Base-by-base conservation (phyloP, 768 basidiomycete species). In the Xerocomellus intermedius region DNA sequence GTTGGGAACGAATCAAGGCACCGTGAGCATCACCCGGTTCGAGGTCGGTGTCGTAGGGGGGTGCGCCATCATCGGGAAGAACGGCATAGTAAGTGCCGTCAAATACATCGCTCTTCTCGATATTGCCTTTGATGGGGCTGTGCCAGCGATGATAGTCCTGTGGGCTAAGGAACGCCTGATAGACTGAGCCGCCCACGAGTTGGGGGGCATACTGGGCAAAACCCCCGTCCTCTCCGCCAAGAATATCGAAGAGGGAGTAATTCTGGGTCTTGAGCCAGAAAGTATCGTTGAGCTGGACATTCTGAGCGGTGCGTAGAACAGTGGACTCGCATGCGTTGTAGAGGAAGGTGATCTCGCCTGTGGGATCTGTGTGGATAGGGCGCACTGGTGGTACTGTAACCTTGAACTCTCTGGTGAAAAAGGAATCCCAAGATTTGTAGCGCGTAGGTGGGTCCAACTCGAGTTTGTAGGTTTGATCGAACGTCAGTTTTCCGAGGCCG, bases 191-290 rank as follows among this genome's bases (percentile, higher is more conserved):
- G 19, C 79, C 81, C 7, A 73, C 32, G 32, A 32, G 32, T 13
- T 13, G 32, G 32, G 32, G 12, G 2, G 32, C 32, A 32, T 32
- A 32, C 32, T 32, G 32, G 10, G 10, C 32, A 1, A 32, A 32
- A 32, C 32, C 12, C 32, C 12, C 12, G 12, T 10, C 33, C 5
- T 33, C 14, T 13, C 33, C 33, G 5, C 33, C 33, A 14, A 86
- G 75, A 72, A 85, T 82, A 61, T 84, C 75, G 17, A 62, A 48
- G 43, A 85, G 77, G 6, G 83, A 84, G 69, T 86, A 86, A 0
- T 77, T 74, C 58, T 85, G 74, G 8, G 71, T 76, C 61, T 86
- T 86, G 67, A 84, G 66, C 82, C 82, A 86, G 68, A 86, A 85
- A 21, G 63, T 63, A 42, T 83, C 81, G 8, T 68, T 58, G 4